Conservation (phyloP, 805 yeast species). For the Yarrowia sp. region DNA sequence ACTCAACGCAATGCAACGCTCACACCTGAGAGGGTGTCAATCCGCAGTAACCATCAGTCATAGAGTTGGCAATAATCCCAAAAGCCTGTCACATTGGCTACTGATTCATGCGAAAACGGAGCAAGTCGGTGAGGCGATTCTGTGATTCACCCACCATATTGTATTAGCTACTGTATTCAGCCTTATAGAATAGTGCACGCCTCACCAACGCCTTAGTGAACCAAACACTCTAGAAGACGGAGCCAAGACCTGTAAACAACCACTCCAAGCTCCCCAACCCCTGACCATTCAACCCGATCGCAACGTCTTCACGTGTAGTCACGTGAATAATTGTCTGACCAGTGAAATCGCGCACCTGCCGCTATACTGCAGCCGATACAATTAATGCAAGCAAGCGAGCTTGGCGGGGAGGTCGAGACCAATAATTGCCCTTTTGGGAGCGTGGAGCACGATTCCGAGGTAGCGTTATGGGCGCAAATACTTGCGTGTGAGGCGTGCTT, state of each 20-base stretch:
- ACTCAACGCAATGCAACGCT: not conserved
- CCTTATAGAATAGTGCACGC: too few species aligned
- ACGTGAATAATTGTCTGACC: conserved; percentile 1
- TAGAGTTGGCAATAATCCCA: conserved; percentile 4
- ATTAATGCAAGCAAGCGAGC: conserved; percentile 38
- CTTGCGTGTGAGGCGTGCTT: not conserved
- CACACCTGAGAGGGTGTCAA: too few species aligned
- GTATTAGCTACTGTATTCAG: too few species aligned
- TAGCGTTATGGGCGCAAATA: not conserved
- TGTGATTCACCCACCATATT: too few species aligned
- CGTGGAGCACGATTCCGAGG: not conserved
- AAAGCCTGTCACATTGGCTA: not conserved
- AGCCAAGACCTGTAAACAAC: too few species aligned
- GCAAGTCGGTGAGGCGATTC: not conserved
- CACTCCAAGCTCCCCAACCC: too few species aligned
- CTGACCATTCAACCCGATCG: not conserved
- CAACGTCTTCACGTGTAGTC: conserved; percentile 14
- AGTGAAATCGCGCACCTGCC: conserved; percentile 31
- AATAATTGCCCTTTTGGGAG: conserved; percentile 18
- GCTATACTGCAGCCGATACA: conserved; percentile 16
- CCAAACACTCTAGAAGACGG: too few species aligned
- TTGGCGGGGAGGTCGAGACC: conserved; percentile 28
- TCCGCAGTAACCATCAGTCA: not conserved
- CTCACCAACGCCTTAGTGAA: too few species aligned
- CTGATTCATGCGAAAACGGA: not conserved